Conservation (phyloP, 2,329 filamentous ascomycete genomes). For the Fusarium sp. region DNA sequence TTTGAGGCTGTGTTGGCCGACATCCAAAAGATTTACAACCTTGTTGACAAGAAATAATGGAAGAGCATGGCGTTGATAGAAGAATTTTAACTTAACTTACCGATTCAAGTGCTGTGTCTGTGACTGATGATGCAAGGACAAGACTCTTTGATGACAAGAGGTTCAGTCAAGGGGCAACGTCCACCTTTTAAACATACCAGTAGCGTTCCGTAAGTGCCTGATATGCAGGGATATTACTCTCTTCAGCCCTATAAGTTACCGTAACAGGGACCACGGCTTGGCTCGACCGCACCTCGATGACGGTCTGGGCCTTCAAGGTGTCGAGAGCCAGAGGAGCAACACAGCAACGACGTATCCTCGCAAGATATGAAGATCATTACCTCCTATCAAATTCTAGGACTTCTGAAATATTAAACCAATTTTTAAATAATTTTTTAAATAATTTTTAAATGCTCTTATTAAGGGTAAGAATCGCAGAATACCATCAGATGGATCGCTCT, state of each 20-base stretch:
- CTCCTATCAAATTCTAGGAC: fast-evolving
- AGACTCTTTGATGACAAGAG: neutral
- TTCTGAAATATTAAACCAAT: fast-evolving
- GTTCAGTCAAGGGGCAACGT: neutral
- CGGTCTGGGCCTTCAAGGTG: conserved; percentile 36
- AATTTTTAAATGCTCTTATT: neutral
- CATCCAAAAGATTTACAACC: conserved; percentile 73
- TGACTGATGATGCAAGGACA: neutral
- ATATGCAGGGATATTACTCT: conserved; percentile 32
- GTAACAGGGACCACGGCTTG: conserved; percentile 35
- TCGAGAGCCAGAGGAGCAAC: neutral
- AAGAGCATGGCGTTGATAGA: conserved; percentile 14
- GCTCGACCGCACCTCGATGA: conserved; percentile 23
- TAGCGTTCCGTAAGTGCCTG: conserved; percentile 32
- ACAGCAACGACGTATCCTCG: neutral
- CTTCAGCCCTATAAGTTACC: conserved; percentile 31
- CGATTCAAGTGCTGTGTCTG: neutral
- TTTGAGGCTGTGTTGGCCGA: conserved; percentile 64
- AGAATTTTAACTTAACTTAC: conserved; percentile 15
- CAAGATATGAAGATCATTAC: fast-evolving
- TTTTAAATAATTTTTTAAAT: neutral
- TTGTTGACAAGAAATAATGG: conserved; percentile 48
- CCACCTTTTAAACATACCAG: conserved; percentile 27
- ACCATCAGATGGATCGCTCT: fast-evolving
- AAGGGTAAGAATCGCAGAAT: too few relatives aligned